Percentiles rank a stretch among this genome's conserved stretches.
Evolutionary conservation across 2,329 filamentous ascomycete genomes (phyloP).

Genomic region (Ceratocystis eucalypticola): DNA sequence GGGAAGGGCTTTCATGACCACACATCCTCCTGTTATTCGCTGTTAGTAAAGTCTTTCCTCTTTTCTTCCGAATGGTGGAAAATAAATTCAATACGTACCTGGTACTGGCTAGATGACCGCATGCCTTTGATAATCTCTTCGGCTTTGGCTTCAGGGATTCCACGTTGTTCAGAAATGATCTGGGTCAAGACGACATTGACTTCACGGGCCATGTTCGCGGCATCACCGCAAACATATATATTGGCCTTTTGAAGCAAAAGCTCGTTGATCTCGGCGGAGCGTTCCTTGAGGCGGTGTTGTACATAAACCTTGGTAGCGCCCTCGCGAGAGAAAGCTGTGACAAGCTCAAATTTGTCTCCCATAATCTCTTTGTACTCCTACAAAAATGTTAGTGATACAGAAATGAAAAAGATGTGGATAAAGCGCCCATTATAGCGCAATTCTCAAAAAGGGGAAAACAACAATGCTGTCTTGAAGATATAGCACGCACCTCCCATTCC

Average conservation of each 20-base stretch:
- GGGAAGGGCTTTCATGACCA: slow-evolving; percentile 41
- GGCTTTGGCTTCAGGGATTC: slow-evolving; percentile 69
- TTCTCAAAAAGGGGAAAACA: not conserved
- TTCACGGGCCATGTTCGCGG: slow-evolving; percentile 90
- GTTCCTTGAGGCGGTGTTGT: slow-evolving; percentile 79
- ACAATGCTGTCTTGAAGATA: not conserved
- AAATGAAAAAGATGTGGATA: not conserved
- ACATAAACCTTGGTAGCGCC: slow-evolving; percentile 85
- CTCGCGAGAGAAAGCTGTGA: slow-evolving; percentile 93
- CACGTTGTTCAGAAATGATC: slow-evolving; percentile 74
- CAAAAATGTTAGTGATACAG: slow-evolving; percentile 22
- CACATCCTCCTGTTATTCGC: slow-evolving; percentile 47
- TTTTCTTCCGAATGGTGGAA: not conserved
- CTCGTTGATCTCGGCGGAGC: slow-evolving; percentile 71
- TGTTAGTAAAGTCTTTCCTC: slow-evolving; percentile 7
- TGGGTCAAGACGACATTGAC: slow-evolving; percentile 77
- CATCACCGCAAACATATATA: slow-evolving; percentile 97
- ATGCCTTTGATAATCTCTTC: slow-evolving; percentile 97
- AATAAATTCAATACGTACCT: slow-evolving; percentile 42
- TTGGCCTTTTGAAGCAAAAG: slow-evolving; percentile 77
- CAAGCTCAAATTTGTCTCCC: slow-evolving; percentile 76
- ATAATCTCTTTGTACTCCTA: slow-evolving; percentile 73
- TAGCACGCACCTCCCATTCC: slow-evolving; percentile 71
- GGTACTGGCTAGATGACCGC: slow-evolving; percentile 89
- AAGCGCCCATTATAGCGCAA: not conserved